These are phyloP conservation scores for Flaveria floridana DNA, from an alignment of 140 eudicot genomes.

Conservation along the genomic window DNA sequence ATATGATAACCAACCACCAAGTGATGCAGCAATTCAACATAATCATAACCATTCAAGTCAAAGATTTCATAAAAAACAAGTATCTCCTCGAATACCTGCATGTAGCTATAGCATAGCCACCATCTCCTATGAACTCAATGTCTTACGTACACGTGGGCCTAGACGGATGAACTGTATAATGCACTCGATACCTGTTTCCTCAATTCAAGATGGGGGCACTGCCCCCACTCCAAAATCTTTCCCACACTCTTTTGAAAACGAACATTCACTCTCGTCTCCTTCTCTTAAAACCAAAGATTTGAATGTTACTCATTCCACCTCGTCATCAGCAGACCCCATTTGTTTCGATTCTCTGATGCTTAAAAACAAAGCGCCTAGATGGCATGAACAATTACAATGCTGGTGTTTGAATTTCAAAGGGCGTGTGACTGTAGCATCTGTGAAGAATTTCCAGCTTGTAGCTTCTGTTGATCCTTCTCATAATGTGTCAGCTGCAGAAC, in stretches of 20 bases:
- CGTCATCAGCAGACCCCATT: conserved; percentile 25
- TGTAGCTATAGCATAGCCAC: conserved; percentile 62
- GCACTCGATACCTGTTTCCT: conserved; percentile 69
- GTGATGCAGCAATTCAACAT: conserved; percentile 33
- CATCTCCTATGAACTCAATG: conserved; percentile 73
- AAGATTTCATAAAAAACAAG: conserved; percentile 58
- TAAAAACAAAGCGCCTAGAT: conserved; percentile 81
- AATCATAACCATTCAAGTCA: conserved; percentile 35
- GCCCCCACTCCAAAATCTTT: conserved; percentile 81
- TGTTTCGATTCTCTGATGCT: conserved; percentile 48
- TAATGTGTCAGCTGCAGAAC: conserved; percentile 57
- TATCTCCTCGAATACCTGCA: conserved; percentile 63
- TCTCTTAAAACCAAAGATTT: conserved; percentile 45
- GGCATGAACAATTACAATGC: conserved; percentile 93
- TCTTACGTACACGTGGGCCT: conserved; percentile 83
- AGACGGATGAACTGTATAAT: conserved; percentile 72
- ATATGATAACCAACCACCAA: conserved; percentile 67
- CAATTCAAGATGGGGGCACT: conserved; percentile 75
- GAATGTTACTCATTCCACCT: conserved; percentile 21
- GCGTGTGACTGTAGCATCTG: conserved; percentile 94
- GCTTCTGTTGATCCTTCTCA: conserved; percentile 65
- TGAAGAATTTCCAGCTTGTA: conserved; percentile 88
- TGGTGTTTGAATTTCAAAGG: conserved; percentile 93
- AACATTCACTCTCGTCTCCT: conserved; percentile 24
- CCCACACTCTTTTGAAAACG: conserved; percentile 43